A percentile compares a stretch with the other conserved stretches of the same genome.
Evolutionary conservation across 169 alveolate species (phyloP).

Genomic region (Perkinsus marinus): DNA sequence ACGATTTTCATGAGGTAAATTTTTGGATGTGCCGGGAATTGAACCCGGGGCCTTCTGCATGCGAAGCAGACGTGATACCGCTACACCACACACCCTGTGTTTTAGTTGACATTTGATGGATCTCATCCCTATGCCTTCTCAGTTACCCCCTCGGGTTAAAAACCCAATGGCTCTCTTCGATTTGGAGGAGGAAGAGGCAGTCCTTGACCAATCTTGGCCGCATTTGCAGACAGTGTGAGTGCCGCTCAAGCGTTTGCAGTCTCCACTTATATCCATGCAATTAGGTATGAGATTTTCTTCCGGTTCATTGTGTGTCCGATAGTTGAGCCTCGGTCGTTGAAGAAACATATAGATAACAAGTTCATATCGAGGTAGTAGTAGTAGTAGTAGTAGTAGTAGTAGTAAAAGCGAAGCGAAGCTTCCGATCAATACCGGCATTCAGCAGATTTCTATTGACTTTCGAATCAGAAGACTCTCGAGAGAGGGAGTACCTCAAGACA

Average conservation of each 20-base stretch:
- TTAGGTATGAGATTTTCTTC: constrained; percentile 52
- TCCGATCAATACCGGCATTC: neutral
- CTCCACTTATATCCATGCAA: too few relatives aligned
- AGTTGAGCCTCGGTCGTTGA: constrained; percentile 60
- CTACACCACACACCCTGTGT: neutral
- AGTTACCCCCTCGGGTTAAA: neutral
- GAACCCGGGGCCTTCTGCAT: constrained; percentile 7
- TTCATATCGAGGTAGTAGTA: constrained; percentile 25
- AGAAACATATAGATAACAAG: constrained; percentile 55
- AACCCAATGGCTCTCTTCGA: constrained; percentile 17
- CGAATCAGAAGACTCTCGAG: constrained; percentile 87
- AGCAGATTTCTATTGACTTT: constrained; percentile 17
- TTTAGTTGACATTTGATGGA: neutral
- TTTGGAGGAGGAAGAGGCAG: constrained; percentile 67
- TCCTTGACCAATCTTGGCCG: constrained; percentile 30
- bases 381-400: too few relatives aligned
- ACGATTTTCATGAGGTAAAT: too few relatives aligned
- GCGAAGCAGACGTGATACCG: neutral
- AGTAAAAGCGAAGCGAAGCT: too few relatives aligned
- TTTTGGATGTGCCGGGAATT: constrained; percentile 18
- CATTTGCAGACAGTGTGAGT: neutral
- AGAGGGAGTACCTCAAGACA: constrained; percentile 85
- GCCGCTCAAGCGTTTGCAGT: too few relatives aligned
- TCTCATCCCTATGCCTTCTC: neutral
- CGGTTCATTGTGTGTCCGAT: constrained; percentile 65